phyloP scores from a whole-genome alignment of 805 yeast species.

The Debaryomyces maramus region DNA sequence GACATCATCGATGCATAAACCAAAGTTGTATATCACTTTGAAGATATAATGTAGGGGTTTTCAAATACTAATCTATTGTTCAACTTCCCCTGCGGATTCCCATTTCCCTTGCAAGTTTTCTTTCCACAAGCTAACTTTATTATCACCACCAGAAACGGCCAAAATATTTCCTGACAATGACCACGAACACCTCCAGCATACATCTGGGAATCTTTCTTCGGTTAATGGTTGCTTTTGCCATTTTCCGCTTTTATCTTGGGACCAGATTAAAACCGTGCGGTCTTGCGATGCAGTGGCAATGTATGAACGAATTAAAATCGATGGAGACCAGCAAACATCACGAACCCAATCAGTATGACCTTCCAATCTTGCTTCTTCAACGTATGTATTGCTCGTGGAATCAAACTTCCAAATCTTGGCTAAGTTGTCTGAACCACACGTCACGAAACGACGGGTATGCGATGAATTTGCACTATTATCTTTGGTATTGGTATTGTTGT shows the following conservation, averaged over 20 bases:
- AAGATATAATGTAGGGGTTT: background rate
- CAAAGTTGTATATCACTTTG: background rate
- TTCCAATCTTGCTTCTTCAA: conserved; percentile 71
- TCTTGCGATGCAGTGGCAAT: conserved; percentile 98
- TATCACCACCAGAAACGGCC: conserved; percentile 96
- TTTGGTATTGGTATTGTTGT: conserved; percentile 29
- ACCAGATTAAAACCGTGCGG: conserved; percentile 92
- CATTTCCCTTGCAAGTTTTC: conserved; percentile 90
- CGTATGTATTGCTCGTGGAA: conserved; percentile 53
- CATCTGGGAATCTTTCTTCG: conserved; percentile 88
- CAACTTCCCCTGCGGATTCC: conserved; percentile 97
- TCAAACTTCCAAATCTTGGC: conserved; percentile 88
- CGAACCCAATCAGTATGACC: conserved; percentile 99
- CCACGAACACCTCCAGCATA: conserved; percentile 98
- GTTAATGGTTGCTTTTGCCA: conserved; percentile 84
- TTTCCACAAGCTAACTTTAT: conserved; percentile 94
- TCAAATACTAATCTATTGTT: conserved; percentile 48
- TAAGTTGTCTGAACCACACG: conserved; percentile 94
- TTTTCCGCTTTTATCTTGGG: conserved; percentile 64
- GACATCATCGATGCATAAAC: background rate
- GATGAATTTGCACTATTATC: conserved; percentile 18
- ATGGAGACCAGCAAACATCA: conserved; percentile 98
- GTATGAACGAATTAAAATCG: conserved; percentile 79
- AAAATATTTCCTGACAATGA: conserved; percentile 91
- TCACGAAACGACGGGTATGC: conserved; percentile 72